Percentiles rank a stretch among this genome's conserved stretches.
Evolutionary conservation across 1,284 basidiomycete genomes (phyloP).

Genomic region (Trichosporon sp.): DNA sequence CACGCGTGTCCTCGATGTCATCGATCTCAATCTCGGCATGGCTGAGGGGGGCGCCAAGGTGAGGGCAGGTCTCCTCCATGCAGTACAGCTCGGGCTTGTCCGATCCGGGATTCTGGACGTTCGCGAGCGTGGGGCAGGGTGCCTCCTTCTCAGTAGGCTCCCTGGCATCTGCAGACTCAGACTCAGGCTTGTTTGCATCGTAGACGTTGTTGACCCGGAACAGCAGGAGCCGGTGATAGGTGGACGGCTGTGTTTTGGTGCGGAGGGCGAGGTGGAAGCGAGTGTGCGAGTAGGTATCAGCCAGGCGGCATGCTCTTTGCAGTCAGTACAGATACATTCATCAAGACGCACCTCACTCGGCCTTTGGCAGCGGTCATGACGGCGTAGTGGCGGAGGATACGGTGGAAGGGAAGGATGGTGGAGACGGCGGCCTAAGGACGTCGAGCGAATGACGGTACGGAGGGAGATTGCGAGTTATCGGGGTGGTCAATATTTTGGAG

Average conservation of each 20-base stretch:
- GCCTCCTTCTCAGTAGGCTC: neutral
- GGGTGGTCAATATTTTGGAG: neutral
- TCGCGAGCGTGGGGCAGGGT: slow-evolving; percentile 35
- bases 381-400: slow-evolving; percentile 1
- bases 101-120: neutral
- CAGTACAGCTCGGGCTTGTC: slow-evolving; percentile 62
- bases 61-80: slow-evolving; percentile 80
- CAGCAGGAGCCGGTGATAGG: slow-evolving; percentile 67
- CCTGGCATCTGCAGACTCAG: neutral
- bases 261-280: slow-evolving; percentile 65
- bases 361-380: neutral
- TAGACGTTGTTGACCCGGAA: slow-evolving; percentile 57
- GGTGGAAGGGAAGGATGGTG: neutral
- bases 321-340: neutral
- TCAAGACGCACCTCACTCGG: neutral
- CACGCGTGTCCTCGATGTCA: slow-evolving; percentile 37
- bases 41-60: slow-evolving; percentile 75
- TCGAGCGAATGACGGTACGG: neutral
- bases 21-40: slow-evolving; percentile 51
- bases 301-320: slow-evolving; percentile 55
- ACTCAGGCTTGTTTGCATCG: slow-evolving; percentile 6
- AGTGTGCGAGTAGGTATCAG: slow-evolving; percentile 59
- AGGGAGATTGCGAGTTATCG: neutral
- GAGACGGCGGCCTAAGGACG: neutral
- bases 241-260: slow-evolving; percentile 55